These are phyloP conservation scores for Ilyonectria mors-panacis DNA, from an alignment of 2,329 filamentous ascomycete genomes.

Conservation along the genomic window DNA sequence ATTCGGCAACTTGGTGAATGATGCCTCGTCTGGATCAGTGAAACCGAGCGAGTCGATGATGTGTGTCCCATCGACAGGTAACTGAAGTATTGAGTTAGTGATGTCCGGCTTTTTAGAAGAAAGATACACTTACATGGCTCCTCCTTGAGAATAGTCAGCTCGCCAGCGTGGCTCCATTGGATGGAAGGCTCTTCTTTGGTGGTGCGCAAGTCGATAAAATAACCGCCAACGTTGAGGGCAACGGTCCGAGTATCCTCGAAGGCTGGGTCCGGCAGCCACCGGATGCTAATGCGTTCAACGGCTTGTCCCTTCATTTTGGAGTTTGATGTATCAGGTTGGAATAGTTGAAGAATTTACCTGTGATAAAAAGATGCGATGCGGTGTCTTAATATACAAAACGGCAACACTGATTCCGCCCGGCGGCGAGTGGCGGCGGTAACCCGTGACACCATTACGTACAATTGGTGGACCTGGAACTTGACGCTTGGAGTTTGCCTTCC, in stretches of 20 bases:
- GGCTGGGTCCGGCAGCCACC: constrained; percentile 42
- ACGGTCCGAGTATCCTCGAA: constrained; percentile 44
- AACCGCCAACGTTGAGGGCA: constrained; percentile 45
- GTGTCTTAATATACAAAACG: neutral
- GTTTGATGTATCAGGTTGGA: neutral
- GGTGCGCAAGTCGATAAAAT: constrained; percentile 41
- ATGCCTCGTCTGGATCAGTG: constrained; percentile 39
- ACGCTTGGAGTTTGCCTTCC: neutral
- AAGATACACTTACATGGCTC: constrained; percentile 32
- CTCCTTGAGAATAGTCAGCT: constrained; percentile 34
- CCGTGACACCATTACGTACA: constrained; percentile 16
- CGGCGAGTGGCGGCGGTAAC: constrained; percentile 16
- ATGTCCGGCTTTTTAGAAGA: neutral
- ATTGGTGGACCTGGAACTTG: constrained; percentile 2
- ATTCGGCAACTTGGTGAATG: constrained; percentile 39
- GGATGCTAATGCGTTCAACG: constrained; percentile 44
- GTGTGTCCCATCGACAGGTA: constrained; percentile 44
- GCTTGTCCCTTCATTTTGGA: constrained; percentile 31
- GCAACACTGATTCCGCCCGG: constrained; percentile 10
- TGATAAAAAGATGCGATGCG: neutral
- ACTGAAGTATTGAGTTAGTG: constrained; percentile 19
- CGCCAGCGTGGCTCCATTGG: constrained; percentile 45
- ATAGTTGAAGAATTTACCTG: neutral
- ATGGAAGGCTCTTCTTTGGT: constrained; percentile 26
- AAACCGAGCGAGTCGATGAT: constrained; percentile 43